Evolutionary conservation across 2,329 filamentous ascomycete species (phyloP).

Genomic region (Colletotrichum sidae): DNA sequence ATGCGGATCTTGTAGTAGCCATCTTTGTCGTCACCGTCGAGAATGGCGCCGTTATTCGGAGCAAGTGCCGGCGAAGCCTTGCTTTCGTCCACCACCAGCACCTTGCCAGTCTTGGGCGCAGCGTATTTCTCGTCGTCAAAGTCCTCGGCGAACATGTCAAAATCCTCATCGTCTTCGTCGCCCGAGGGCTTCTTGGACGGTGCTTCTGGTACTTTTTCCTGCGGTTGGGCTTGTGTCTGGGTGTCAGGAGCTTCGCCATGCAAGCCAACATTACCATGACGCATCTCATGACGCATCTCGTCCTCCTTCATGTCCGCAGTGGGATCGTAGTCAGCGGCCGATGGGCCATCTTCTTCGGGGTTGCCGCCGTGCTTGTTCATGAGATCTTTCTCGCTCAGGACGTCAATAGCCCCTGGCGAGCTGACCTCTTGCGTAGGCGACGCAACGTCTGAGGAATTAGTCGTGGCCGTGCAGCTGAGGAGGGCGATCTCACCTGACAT

Average conservation of each 20-base stretch:
- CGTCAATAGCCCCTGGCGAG: slow-evolving; percentile 70
- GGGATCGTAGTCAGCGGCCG: slow-evolving; percentile 94
- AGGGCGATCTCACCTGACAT: slow-evolving; percentile 55
- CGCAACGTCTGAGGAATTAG: slow-evolving; percentile 48
- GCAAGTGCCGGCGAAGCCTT: slow-evolving; percentile 58
- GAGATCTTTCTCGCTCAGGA: slow-evolving; percentile 75
- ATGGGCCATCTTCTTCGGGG: slow-evolving; percentile 76
- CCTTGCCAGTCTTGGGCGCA: slow-evolving; percentile 59
- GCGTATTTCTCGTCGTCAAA: slow-evolving; percentile 75
- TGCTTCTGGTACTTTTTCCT: slow-evolving; percentile 45
- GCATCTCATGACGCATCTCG: slow-evolving; percentile 74
- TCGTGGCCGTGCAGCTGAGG: slow-evolving; percentile 5
- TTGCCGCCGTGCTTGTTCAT: slow-evolving; percentile 67
- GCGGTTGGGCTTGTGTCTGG: slow-evolving; percentile 45
- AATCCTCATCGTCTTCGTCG: slow-evolving; percentile 75
- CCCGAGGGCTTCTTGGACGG: slow-evolving; percentile 52
- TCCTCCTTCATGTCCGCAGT: slow-evolving; percentile 91
- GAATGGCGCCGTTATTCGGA: slow-evolving; percentile 75
- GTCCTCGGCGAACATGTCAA: slow-evolving; percentile 92
- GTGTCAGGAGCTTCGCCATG: slow-evolving; percentile 54
- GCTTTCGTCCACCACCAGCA: slow-evolving; percentile 56
- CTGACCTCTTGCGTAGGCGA: slow-evolving; percentile 63
- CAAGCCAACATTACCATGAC: slow-evolving; percentile 66
- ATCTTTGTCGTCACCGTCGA: slow-evolving; percentile 94
- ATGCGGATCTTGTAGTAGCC: slow-evolving; percentile 97